Evolutionary conservation across 441 rosid genomes (phyloP).

Genomic region (Erodium texanum): DNA sequence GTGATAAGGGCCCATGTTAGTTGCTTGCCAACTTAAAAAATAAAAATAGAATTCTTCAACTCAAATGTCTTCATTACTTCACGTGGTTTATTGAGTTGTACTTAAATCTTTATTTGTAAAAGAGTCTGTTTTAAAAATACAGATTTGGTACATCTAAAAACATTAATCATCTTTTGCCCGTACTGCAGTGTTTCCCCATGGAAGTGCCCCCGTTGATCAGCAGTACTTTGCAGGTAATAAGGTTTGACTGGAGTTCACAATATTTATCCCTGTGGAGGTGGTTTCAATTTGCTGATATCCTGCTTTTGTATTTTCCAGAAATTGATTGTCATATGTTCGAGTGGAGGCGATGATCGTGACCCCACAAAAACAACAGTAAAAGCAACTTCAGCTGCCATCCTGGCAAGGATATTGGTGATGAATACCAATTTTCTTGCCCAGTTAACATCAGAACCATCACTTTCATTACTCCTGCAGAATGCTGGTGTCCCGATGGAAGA

Average conservation of each 20-base stretch:
- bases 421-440: constrained; percentile 80
- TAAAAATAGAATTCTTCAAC: no score
- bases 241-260: constrained; percentile 9
- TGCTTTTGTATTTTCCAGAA: constrained; percentile 44
- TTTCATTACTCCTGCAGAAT: constrained; percentile 59
- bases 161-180: constrained; percentile 6
- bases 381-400: constrained; percentile 73
- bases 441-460: constrained; percentile 80
- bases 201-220: constrained; percentile 81
- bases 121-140: neutral
- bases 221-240: constrained; percentile 71
- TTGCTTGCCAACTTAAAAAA: no score
- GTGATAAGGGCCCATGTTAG: no score
- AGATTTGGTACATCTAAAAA: neutral
- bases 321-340: constrained; percentile 68
- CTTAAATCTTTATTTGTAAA: neutral
- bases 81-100: no score
- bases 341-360: constrained; percentile 79
- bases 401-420: constrained; percentile 93
- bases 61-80: no score
- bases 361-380: constrained; percentile 82
- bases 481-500: constrained; percentile 61
- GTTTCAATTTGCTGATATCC: constrained; percentile 12
- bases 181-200: constrained; percentile 70
- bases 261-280: constrained; percentile 10